Conservation (phyloP, 495 filamentous ascomycete genomes). For the Neurospora terricola region DNA sequence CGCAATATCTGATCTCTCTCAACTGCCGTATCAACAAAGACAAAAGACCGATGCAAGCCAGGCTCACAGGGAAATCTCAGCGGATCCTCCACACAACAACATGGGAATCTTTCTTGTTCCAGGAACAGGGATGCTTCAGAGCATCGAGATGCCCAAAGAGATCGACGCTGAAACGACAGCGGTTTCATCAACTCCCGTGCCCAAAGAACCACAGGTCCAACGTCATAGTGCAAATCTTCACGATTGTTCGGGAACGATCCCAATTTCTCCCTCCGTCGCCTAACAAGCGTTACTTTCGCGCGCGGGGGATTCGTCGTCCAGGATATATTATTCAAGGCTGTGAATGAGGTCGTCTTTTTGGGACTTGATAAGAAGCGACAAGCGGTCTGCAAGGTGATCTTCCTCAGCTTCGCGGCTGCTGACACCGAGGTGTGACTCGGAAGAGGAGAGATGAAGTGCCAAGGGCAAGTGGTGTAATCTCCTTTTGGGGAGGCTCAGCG, state of each 20-base stretch:
- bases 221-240: not conserved
- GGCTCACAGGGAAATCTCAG: not conserved
- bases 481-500: not conserved
- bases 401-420: not conserved
- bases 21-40: not conserved
- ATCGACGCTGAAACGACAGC: conserved; percentile 18
- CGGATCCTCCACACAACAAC: not conserved
- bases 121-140: not conserved
- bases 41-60: not conserved
- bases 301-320: not conserved
- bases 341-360: not conserved
- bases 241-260: not conserved
- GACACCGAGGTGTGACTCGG: not conserved
- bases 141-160: not conserved
- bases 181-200: conserved; percentile 17
- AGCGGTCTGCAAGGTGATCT: not conserved
- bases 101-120: not conserved
- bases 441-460: not conserved
- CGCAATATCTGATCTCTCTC: not conserved
- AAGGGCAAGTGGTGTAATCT: not conserved
- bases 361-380: not conserved
- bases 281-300: not conserved
- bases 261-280: not conserved
- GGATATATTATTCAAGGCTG: not conserved
- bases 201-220: not conserved